These are phyloP conservation scores for Pseudocercospora ulei DNA, from an alignment of 2,329 filamentous ascomycete species.

Conservation along the genomic window DNA sequence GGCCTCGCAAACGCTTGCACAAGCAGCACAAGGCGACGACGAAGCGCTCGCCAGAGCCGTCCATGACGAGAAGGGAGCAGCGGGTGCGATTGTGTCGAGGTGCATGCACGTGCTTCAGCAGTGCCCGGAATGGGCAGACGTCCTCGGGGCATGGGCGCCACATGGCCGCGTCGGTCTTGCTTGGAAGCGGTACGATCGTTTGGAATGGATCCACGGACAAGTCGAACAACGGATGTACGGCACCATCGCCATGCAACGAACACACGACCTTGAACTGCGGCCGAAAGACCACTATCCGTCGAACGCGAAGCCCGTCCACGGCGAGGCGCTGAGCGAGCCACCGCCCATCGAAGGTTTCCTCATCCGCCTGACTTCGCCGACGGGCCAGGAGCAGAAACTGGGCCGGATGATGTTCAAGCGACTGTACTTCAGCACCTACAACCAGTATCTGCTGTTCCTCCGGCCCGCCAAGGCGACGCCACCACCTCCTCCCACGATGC, in stretches of 20 bases:
- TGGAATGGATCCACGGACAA: constrained; percentile 58
- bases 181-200: constrained; percentile 59
- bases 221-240: constrained; percentile 62
- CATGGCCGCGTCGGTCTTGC: constrained; percentile 54
- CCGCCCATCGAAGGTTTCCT: constrained; percentile 57
- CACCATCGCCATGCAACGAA: constrained; percentile 56
- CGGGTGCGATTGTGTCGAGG: constrained; percentile 47
- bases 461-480: constrained; percentile 49
- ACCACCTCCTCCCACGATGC: constrained; percentile 50
- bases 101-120: constrained; percentile 52
- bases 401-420: constrained; percentile 56
- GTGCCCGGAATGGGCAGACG: constrained; percentile 50
- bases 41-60: constrained; percentile 40
- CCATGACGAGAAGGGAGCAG: constrained; percentile 48
- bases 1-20: constrained; percentile 36
- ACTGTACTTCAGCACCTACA: constrained; percentile 55
- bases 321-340: constrained; percentile 48
- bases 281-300: constrained; percentile 57
- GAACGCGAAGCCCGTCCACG: constrained; percentile 37
- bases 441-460: constrained; percentile 55
- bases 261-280: constrained; percentile 56
- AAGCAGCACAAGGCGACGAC: constrained; percentile 41
- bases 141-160: constrained; percentile 51
- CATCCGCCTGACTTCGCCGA: constrained; percentile 54
- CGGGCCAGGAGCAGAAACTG: constrained; percentile 49